These are phyloP conservation scores for Zygosaccharomyces pseudobailii DNA, from an alignment of 1,139 yeast genomes.

Conservation along the genomic window DNA sequence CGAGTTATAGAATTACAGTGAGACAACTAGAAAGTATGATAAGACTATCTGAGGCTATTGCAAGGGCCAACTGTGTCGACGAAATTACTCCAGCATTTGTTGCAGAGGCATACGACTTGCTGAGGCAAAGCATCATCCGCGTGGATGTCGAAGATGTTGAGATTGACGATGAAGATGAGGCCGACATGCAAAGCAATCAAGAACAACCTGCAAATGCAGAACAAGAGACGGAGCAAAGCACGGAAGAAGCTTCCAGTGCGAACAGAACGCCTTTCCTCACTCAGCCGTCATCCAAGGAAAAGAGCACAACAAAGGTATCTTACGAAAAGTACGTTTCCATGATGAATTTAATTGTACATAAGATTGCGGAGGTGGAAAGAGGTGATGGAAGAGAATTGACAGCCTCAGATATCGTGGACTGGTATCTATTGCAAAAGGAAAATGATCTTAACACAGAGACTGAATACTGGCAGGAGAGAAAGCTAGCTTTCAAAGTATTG, in stretches of 20 bases:
- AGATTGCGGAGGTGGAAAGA: conserved; percentile 52
- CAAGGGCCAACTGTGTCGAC: conserved; percentile 93
- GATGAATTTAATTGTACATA: conserved; percentile 74
- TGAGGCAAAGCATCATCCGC: conserved; percentile 86
- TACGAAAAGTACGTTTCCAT: conserved; percentile 84
- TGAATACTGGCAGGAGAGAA: conserved; percentile 67
- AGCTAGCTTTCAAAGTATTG: conserved; percentile 72
- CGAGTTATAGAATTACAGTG: conserved; percentile 90
- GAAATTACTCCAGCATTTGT: conserved; percentile 83
- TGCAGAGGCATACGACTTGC: conserved; percentile 85
- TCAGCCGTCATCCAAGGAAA: conserved; percentile 4
- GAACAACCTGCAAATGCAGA: conserved; percentile 8
- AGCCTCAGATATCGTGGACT: conserved; percentile 64
- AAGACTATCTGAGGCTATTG: conserved; percentile 92
- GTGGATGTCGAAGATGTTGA: conserved; percentile 95
- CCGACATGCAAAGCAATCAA: conserved; percentile 51
- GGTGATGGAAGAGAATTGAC: conserved; percentile 59
- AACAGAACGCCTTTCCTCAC: background rate
- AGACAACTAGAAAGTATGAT: conserved; percentile 95
- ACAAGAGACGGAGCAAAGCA: conserved; percentile 6
- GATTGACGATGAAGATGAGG: conserved; percentile 60
- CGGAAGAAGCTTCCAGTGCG: background rate
- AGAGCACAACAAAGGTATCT: conserved; percentile 52
- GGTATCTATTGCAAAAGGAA: conserved; percentile 77
- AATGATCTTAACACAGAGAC: conserved; percentile 64